Percentiles rank a stretch among this genome's conserved stretches.
Evolutionary conservation across 1,284 basidiomycete genomes (phyloP).

Genomic region (Phylloboletellus chloephorus): DNA sequence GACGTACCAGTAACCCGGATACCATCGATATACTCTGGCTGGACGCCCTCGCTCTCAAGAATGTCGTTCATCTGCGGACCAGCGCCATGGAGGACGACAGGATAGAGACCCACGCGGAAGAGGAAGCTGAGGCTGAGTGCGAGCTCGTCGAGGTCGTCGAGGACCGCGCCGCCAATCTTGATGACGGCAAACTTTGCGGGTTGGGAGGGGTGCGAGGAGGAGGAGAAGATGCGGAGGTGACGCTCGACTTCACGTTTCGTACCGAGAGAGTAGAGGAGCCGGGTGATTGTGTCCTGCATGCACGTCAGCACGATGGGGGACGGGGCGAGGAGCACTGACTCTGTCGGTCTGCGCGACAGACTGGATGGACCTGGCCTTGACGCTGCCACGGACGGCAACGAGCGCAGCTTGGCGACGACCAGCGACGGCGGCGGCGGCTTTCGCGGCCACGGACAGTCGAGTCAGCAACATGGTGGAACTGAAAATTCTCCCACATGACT

Average conservation of each 20-base stretch:
- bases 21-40: conserved; percentile 93
- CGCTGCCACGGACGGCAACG: conserved; percentile 35
- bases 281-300: conserved; percentile 82
- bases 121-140: conserved; percentile 91
- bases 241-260: conserved; percentile 94
- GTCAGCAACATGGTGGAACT: conserved; percentile 25
- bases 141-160: conserved; percentile 86
- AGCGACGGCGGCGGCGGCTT: conserved; percentile 39
- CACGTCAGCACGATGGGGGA: conserved; percentile 6
- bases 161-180: conserved; percentile 91
- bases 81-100: conserved; percentile 90
- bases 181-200: conserved; percentile 91
- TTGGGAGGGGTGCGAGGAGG: conserved; percentile 75
- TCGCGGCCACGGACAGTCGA: conserved; percentile 22
- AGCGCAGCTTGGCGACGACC: conserved; percentile 46
- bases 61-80: conserved; percentile 94
- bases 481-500: no score
- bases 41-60: conserved; percentile 83
- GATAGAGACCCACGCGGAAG: conserved; percentile 90
- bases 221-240: conserved; percentile 93
- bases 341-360: conserved; percentile 33
- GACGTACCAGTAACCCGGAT: conserved; percentile 85
- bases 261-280: conserved; percentile 90
- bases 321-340: conserved; percentile 18
- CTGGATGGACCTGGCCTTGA: conserved; percentile 26